Base-by-base conservation (phyloP, 345 rosid genomes). In the Sisymbrium irio region DNA sequence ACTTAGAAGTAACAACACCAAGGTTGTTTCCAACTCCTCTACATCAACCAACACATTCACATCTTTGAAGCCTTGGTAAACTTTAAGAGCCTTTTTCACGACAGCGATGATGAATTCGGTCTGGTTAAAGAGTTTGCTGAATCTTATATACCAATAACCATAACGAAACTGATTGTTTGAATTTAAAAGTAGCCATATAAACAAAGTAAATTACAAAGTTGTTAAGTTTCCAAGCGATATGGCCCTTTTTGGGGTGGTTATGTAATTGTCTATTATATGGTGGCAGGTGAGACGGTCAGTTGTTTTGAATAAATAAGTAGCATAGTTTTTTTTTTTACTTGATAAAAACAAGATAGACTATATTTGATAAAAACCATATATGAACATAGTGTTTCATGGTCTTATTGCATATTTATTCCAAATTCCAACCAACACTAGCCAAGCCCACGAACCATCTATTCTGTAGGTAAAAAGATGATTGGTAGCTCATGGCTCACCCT, bases 1-100 rank as follows among this genome's bases (percentile, higher is more conserved):
- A 79, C 54, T 80, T 83, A 4, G 88, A 80, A 33, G 83, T 72
- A 30, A 90, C 85, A 39, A 82, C 75, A 54, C 51, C 68, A 2
- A 89, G 76, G 0, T 84, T 77, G 44, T 84, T 77, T 7, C 93
- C 95, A 22, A 81, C 83, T 19, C 95, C 87, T 0, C 95, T 0
- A 89, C 91, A 62, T 91, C 95, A 1, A 87, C 95, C 3, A 89
- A 33, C 0, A 78, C 73, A 2, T 41, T 40, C 33, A 91, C 75
- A 49, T 72, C 83, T 4, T 81, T 82, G 17, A 91, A 86, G 2
- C 97, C 93, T 2, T 78, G 45, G 71, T 87, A 89, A 0, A 70
- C 70, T 41, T 88, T 86, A 5, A 85, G 83, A 49, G 85, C 72
- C 66, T 82, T 80, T 73, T 79, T 89, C 54, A 88, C 78, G 2